Evolutionary conservation across 495 filamentous ascomycete species (phyloP), one percentile per base, ranked within the genome.

Genomic region (Aspergillus heteromorphus): DNA sequence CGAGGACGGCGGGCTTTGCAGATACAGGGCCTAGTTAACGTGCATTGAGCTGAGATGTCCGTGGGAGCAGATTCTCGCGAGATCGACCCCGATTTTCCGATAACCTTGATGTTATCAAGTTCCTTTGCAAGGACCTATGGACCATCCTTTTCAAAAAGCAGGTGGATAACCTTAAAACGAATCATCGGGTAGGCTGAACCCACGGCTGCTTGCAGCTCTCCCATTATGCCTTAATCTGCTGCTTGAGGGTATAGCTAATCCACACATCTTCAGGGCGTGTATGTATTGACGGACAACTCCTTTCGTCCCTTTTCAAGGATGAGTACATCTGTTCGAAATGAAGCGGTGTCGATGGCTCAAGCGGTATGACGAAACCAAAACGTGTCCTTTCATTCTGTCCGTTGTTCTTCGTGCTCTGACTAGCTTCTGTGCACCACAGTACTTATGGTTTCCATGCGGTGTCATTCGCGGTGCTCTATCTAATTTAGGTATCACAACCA

Each of bases 121-220:
- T 97, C 65, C 79, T 97, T 30, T 98, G 93, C 79, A 98, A 97
- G 70, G 95, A 98, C 66, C 72, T 98, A 40, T 98, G 93, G 93
- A 89, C 83, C 45, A 78, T 96, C 38, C 80, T 97, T 29, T 98
- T 96, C 71, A 78, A 89, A 68, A 98, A 98, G 72, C 93, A 97
- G 71, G 86, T 97, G 61, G 93, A 98, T 68, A 97, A 97, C 73
- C 76, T 98, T 40, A 98, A 97, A 76, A 98, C 93, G 13, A 98
- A 98, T 68, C 93, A 98, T 66, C 81, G 93, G 63, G 88, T 90
- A 76, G 23, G 58, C 55, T 40, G 25, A 40, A 25, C 4, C 5
- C 25, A 18, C 9, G 20, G 34, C 52, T 38, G 11, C 2, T 38
- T 38, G 34, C 34, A n/a, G 8, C 47, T 4, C 31, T 21, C 14